These are phyloP conservation scores for Heimioporus sp. DNA, from an alignment of 768 basidiomycete genomes.

Conservation along the genomic window DNA sequence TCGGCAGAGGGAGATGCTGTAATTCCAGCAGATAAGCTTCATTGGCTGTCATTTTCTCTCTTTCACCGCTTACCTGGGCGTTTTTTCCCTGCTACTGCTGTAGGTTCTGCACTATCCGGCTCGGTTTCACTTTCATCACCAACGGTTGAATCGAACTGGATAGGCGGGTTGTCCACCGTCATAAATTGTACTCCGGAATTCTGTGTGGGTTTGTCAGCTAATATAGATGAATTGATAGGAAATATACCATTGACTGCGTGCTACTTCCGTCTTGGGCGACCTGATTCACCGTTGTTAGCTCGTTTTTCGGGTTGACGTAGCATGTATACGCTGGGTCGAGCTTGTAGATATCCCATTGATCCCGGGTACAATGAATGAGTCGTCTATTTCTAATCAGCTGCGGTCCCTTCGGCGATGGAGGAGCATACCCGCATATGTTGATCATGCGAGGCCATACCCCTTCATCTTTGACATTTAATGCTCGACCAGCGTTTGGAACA, in stretches of 20 bases:
- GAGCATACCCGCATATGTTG: background rate
- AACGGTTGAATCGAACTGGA: no score
- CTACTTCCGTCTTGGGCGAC: no score
- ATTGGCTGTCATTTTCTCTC: no score
- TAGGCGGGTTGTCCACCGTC: no score
- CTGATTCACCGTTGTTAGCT: background rate
- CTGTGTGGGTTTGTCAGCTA: background rate
- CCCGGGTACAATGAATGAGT: background rate
- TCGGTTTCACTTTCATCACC: no score
- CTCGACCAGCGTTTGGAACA: background rate
- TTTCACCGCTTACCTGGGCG: no score
- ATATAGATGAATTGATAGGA: background rate
- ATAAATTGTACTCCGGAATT: background rate
- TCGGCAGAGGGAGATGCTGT: no score
- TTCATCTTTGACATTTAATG: background rate
- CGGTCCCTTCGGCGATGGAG: background rate
- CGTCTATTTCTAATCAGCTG: background rate
- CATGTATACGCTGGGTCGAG: background rate
- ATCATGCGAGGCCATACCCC: background rate
- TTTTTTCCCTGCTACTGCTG: no score
- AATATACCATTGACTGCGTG: background rate
- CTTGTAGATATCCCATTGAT: background rate
- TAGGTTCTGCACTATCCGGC: no score
- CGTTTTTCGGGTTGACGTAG: background rate
- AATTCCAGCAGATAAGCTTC: no score